Base-by-base conservation (phyloP, 2,329 filamentous ascomycete species). In the Fusarium drepaniforme region DNA sequence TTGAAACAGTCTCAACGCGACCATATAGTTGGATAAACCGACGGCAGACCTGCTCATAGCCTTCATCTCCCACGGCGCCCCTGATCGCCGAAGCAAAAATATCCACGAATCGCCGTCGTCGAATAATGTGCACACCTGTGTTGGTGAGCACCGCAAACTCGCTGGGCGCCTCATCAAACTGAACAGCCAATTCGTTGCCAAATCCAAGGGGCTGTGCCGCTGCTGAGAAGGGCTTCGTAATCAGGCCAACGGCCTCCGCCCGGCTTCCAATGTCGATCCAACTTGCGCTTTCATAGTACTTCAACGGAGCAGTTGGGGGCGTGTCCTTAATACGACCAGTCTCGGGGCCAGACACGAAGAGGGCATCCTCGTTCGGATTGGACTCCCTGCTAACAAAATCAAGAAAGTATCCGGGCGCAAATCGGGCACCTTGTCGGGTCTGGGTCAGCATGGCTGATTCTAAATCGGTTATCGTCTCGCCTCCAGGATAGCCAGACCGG, bases 101-200 rank as follows among this genome's bases (percentile, higher is more conserved):
- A 80, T 99, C 97, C 1, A 98, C 95, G 7, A 98, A 88, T 65
- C 97, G 89, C 79, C 95, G 90, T 60, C 97, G 89, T 65, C 95
- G 92, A 64, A 98, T 90, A 9, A 97, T 90, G 78, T 98, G 95
- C 64, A 99, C 91, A 4, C 97, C 97, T 16, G 91, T 95, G 78
- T 97, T 97, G 37, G 97, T 98, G 64, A 99, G 88, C 57, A 99
- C 91, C 1, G 96, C 97, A 74, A 98, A 92, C 80, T 99, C 96
- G 61, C 93, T 91, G 0, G 93, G 89, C 0, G 92, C 87, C 70
- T 94, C 89, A 79, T 99, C 97, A 78, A 97, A 99, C 78, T 99
- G 97, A n/a, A 97, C 93, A 2, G 97, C 95, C 66, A 98, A 87
- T 84, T 99, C 97, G 77, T 99, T 99, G 13, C 96, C 96, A 79